These are phyloP conservation scores for Ascoidea rubescens DNA, from an alignment of 805 yeast genomes.

Conservation along the genomic window DNA sequence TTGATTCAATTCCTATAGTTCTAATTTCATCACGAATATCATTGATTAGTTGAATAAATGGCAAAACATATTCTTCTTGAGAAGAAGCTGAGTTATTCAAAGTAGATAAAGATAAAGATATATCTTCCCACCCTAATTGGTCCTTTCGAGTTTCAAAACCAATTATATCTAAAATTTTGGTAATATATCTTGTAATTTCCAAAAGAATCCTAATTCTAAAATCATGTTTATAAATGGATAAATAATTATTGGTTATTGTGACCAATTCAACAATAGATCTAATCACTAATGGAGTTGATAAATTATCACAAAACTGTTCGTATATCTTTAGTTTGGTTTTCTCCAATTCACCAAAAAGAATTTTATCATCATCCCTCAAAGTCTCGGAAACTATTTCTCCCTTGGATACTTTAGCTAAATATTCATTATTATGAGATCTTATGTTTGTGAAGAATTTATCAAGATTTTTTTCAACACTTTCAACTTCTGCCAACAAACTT, in stretches of 20 bases:
- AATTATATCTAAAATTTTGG: constrained; percentile 51
- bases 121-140: constrained; percentile 68
- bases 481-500: constrained; percentile 61
- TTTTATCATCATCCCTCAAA: constrained; percentile 37
- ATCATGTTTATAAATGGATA: constrained; percentile 36
- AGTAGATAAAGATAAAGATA: constrained; percentile 12
- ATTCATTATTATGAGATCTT: constrained; percentile 68
- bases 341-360: constrained; percentile 34
- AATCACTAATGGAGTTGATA: constrained; percentile 66
- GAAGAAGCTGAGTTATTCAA: constrained; percentile 12
- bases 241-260: constrained; percentile 58
- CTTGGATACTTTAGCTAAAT: constrained; percentile 31
- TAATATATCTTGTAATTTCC: constrained; percentile 54
- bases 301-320: constrained; percentile 76
- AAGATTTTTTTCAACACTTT: constrained; percentile 56
- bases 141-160: constrained; percentile 69
- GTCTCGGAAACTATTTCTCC: constrained; percentile 52
- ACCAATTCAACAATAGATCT: constrained; percentile 55
- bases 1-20: constrained; percentile 47
- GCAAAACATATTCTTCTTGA: constrained; percentile 59
- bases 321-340: constrained; percentile 48
- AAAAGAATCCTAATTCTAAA: constrained; percentile 52
- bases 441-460: constrained; percentile 77
- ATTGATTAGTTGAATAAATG: constrained; percentile 68
- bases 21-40: constrained; percentile 77